Evolutionary conservation across 805 yeast genomes (phyloP).

Genomic region (Candida xiaguanensis): DNA sequence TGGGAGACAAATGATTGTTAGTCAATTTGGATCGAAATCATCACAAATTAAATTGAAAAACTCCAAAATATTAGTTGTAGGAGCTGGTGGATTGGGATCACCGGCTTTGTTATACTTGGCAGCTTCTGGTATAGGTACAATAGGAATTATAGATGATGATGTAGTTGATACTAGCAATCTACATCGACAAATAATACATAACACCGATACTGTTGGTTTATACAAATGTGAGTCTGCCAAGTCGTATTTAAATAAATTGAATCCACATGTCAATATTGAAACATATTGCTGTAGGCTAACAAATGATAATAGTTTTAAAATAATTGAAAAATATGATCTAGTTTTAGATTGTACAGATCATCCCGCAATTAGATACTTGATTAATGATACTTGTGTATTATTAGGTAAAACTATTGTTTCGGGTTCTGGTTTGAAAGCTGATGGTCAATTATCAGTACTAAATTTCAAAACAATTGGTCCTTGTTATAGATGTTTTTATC

Average conservation of each 20-base stretch:
- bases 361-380: conserved; percentile 80
- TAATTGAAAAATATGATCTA: conserved; percentile 64
- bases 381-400: conserved; percentile 78
- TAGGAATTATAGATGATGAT: conserved; percentile 89
- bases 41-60: conserved; percentile 56
- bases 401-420: conserved; percentile 72
- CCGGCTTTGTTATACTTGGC: conserved; percentile 83
- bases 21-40: conserved; percentile 55
- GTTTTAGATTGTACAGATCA: conserved; percentile 94
- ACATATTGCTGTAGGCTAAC: conserved; percentile 52
- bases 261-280: conserved; percentile 60
- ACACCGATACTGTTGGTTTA: conserved; percentile 61
- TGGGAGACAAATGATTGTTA: conserved; percentile 95
- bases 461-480: conserved; percentile 71
- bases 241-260: conserved; percentile 46
- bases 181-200: conserved; percentile 86
- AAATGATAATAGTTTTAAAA: conserved; percentile 56
- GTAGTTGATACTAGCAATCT: conserved; percentile 78
- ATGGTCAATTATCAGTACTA: conserved; percentile 81
- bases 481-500: conserved; percentile 92
- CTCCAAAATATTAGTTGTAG: conserved; percentile 69
- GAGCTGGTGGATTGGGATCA: conserved; percentile 97
- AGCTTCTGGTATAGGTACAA: conserved; percentile 81
- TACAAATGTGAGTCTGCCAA: conserved; percentile 80
- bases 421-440: conserved; percentile 88